Base-by-base conservation (phyloP, 345 rosid genomes). In the Populus pruinosa region DNA sequence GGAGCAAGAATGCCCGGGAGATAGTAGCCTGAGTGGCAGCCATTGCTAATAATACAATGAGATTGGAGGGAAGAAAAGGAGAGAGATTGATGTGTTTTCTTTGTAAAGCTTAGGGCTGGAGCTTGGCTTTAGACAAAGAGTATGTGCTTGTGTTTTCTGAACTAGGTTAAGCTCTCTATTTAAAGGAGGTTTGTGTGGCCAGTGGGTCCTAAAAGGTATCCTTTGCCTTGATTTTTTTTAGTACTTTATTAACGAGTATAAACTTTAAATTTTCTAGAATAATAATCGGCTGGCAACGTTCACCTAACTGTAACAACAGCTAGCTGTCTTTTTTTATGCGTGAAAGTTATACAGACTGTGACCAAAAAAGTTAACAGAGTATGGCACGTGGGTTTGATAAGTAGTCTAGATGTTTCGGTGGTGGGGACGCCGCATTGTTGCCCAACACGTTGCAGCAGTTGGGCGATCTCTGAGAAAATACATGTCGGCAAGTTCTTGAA, bases 1-100 rank as follows among this genome's bases (percentile, higher is more conserved):
- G 35, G n/a, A 61, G 17, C 23, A 77, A 4, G 41, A 78, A n/a
- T 13, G 68, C 78, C 81, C 77, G 67, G 68, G 78, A 73, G 80
- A 77, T 8, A 82, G 66, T 71, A 61, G 55, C 23, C 67, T 75
- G 78, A 2, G 85, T 10, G 44, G 44, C 0, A 18, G 59, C 87
- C 90, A 82, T 83, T 53, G 44, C 59, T 18, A 18, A 6, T 53
- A 18, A 18, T 6, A 53, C 44, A 53, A 20, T 18, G n/a, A 53
- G 59, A 20, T 20, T 50, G 20, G 8, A 18, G 59, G 6, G 8
- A 20, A 1, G 1, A 53, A 53, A 20, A 20, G 2, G 0, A 8
- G 59, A 6, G 21, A 53, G 59, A 20, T 53, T 20, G 23, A 6
- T 6, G 5, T 0, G 23, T 18, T 53, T 53, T 8, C 18, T 20